Base-by-base conservation (phyloP, 208 protist genomes). In the Leishmania amazonensis region DNA sequence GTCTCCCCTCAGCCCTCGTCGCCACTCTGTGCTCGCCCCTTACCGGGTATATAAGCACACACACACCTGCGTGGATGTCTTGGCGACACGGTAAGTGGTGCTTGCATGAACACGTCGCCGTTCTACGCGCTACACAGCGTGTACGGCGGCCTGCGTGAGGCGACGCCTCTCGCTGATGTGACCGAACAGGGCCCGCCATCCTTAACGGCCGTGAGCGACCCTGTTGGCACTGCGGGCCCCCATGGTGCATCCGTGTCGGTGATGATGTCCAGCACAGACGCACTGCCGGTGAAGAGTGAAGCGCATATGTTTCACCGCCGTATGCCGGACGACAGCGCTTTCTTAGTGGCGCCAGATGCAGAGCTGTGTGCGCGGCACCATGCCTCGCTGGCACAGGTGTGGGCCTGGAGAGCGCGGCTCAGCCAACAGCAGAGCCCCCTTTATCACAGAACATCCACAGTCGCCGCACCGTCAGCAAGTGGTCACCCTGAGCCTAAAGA, bases 351-450 rank as follows among this genome's bases (percentile, higher is more conserved):
- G 21, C 60, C 76, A 49, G 76, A 80, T 5, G 64, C 76, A 31
- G 76, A 80, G 60, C 47, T 80, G 42, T 80, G 76, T 42, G 45
- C 64, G 13, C 38, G 76, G 40, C 76, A 80, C 47, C 49, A 38
- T 64, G 17, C 49, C 21, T 80, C 76, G 28, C 49, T 80, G 57
- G 45, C 40, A 68, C 76, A 80, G 21, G 60, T 80, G 21, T 53
- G 60, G 58, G n/a, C 38, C 31, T 80, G 76, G 76, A 64, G 76
- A 47, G 13, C 58, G 60, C 54, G 38, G 42, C 58, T 70, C 35
- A 71, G 75, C 58, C 53, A 53, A 42, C 75, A 38, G 4, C 75
- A 53, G 53, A 78, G 75, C 40, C 40, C 28, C 7, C 57, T 51
- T 9, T 51, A 5, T 35, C 21, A 24, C 75, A 49, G 35, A 19